Conservation (phyloP, 345 rosid species). For the Linum usitatissimum region DNA sequence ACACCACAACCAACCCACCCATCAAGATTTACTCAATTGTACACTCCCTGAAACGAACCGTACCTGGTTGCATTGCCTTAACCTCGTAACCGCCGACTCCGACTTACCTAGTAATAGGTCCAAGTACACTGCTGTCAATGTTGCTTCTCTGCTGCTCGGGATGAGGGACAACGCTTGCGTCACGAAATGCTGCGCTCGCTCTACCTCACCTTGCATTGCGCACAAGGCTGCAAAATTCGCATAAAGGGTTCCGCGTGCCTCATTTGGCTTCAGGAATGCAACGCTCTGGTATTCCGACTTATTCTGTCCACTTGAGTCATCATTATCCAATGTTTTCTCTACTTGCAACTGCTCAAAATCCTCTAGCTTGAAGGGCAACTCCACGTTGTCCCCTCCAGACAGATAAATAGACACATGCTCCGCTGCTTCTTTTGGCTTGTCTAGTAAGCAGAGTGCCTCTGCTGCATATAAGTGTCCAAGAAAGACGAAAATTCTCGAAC, state of each 20-base stretch:
- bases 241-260: constrained; percentile 75
- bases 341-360: constrained; percentile 56
- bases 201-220: constrained; percentile 69
- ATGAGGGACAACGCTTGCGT: constrained; percentile 43
- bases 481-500: constrained; percentile 63
- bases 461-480: constrained; percentile 80
- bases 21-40: constrained; percentile 19
- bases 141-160: constrained; percentile 58
- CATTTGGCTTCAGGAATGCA: constrained; percentile 62
- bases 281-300: constrained; percentile 27
- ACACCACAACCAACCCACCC: neutral
- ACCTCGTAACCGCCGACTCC: constrained; percentile 66
- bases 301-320: constrained; percentile 43
- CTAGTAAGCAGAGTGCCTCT: constrained; percentile 86
- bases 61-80: constrained; percentile 58
- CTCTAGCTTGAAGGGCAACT: constrained; percentile 55
- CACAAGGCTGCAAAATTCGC: constrained; percentile 57
- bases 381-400: constrained; percentile 45
- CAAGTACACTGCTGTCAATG: constrained; percentile 65
- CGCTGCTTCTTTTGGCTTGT: constrained; percentile 69
- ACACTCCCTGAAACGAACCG: constrained; percentile 41
- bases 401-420: constrained; percentile 61
- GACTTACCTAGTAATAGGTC: constrained; percentile 65
- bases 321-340: constrained; percentile 43
- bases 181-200: constrained; percentile 51